phyloP scores from a whole-genome alignment of 768 basidiomycete genomes.

The Paxillus ammoniavirescens region DNA sequence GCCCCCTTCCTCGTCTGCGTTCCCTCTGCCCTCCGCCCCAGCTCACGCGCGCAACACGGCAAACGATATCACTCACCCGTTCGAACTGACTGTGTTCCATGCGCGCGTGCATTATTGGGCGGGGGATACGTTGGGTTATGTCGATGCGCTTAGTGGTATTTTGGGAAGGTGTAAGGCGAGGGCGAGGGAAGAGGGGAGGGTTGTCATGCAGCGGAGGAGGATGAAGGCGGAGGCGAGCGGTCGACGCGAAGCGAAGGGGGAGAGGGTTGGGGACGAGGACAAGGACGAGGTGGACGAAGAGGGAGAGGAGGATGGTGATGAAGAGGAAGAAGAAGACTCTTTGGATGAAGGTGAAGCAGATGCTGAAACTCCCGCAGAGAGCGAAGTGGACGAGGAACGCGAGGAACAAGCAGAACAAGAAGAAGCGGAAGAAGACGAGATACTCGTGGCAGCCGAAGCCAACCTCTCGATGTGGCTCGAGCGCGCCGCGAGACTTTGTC shows the following conservation, averaged over 20 bases:
- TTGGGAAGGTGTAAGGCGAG: constrained; percentile 58
- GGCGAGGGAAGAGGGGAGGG: constrained; percentile 42
- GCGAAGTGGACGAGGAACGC: constrained; percentile 4
- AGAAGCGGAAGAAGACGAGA: constrained; percentile 11
- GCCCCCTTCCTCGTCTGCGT: neutral
- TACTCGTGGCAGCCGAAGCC: constrained; percentile 27
- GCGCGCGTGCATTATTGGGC: constrained; percentile 80
- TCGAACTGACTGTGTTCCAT: constrained; percentile 64
- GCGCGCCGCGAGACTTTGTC: constrained; percentile 66
- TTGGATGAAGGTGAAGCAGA: neutral
- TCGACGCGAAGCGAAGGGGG: neutral
- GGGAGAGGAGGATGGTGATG: neutral
- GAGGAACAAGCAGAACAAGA: neutral
- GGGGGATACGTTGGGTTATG: constrained; percentile 75
- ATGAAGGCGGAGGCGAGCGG: neutral
- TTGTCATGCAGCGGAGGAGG: constrained; percentile 13
- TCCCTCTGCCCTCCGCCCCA: neutral
- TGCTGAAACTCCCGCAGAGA: neutral
- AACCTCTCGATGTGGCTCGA: constrained; percentile 78
- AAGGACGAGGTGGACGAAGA: neutral
- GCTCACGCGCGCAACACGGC: neutral
- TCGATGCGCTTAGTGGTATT: constrained; percentile 69
- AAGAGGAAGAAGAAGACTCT: neutral
- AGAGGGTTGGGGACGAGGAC: neutral
- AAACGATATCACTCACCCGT: constrained; percentile 32